Base-by-base conservation (phyloP, 2,329 filamentous ascomycete genomes). In the Neofusicoccum umdonicola region DNA sequence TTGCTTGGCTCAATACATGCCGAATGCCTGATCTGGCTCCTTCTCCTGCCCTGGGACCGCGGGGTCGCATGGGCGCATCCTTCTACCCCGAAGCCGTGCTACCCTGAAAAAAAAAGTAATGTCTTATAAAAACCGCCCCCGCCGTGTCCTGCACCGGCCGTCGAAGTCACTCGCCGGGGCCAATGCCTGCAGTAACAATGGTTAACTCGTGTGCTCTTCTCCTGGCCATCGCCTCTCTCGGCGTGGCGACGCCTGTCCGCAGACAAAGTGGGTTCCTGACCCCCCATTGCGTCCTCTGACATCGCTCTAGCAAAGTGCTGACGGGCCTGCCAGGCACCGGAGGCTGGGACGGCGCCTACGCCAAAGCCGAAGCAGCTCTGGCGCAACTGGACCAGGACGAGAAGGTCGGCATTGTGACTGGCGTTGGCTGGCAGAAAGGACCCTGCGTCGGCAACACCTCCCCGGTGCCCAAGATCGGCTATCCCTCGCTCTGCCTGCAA, bases 401-500 rank as follows among this genome's bases (percentile, higher is more conserved):
- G 47, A 80, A 81, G 69, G 68, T 77, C 17, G 72, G 72, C 35
- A 77, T 80, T 41, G 77, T 79, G 2, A 71, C 76, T 50, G 74
- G 77, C 19, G 67, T 68, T 13, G 75, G 76, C 11, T 77, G 75
- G 74, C 65, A 70, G 56, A 69, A 68, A 11, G 74, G 74, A 15
- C 71, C 72, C 17, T 77, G 76, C 51, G 74, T 77, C 8, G 76
- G 76, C 44, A 76, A 77, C 62, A 78, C 76, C 15, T 71, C 71
- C 45, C 69, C 74, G 15, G 72, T 69, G 37, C 66, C 69, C 47
- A 76, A 74, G 6, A 77, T 78, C 62, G 71, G 72, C 50, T 77
- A 73, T 52, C 74, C 75, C 3, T 73, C 73, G 3, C 71, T 79
- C 9, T 79, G 77, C 68, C 68, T 79, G 31, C 76, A 78, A 67